Evolutionary conservation across 139 green algal genomes (phyloP), one percentile per base, ranked within the genome.

Genomic region (Yamagishiella unicocca): DNA sequence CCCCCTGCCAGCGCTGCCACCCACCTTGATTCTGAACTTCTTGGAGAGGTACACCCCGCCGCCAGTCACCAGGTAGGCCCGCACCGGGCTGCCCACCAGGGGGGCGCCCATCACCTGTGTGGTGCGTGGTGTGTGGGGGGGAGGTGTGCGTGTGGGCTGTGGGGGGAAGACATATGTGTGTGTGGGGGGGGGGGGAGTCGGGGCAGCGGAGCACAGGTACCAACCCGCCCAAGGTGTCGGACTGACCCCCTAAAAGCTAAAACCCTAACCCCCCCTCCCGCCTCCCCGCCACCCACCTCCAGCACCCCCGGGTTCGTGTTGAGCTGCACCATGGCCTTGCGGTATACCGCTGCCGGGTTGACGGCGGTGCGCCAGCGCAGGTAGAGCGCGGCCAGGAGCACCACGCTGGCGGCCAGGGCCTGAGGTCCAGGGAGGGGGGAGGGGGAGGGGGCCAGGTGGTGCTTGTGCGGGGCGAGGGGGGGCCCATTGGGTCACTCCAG

Each of bases 41-140:
- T 87, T 87, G 24, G 73, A 86, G n/a, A 91, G 70, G 68, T 87
- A 84, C 35, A 96, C 27, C 8, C 89, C 90, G 12, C 95, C 95
- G 25, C 95, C 95, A 0, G 93, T 94, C 27, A 94, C 68, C 46
- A 97, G 91, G 68, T 88, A 92, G 14, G 94, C 95, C 9, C 92
- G 89, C 42, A 96, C 68, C 33, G 92, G 77, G 29, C 74, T 92
- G 35, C 95, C 94, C 31, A 88, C 92, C 82, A 98, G 68, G 14
- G 95, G 95, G 1, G 95, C 93, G 0, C 95, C 95, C 92, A 98
- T 93, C 24, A 97, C 93, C 93, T 96, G 68, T 9, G 31, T 29
- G 54, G 24, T 29, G 35, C 53, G 37, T 9, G 54, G 38, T 19
- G 38, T 37, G 37, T 2, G 68, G 38, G 68, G 68, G 68, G 3